Percentiles rank a stretch among this genome's conserved stretches.
Conservation (phyloP, 2,329 filamentous ascomycete genomes). For the Aaosphaeria pasadenensis region DNA sequence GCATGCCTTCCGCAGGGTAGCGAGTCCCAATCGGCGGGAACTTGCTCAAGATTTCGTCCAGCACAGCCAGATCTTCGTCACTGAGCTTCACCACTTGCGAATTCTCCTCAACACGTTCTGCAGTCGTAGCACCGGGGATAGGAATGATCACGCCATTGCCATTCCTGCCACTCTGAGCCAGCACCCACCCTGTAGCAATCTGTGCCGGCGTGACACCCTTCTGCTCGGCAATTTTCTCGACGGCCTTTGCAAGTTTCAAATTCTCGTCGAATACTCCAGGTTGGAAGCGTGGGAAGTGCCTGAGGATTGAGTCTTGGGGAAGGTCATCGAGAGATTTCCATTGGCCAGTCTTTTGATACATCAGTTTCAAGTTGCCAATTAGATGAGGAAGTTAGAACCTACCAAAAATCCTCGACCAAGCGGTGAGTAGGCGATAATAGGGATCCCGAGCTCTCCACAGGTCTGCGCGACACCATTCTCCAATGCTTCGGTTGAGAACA, state of each 20-base stretch:
- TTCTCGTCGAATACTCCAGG: slow-evolving; percentile 64
- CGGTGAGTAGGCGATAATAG: slow-evolving; percentile 68
- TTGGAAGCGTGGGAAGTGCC: slow-evolving; percentile 58
- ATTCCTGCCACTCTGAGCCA: slow-evolving; percentile 48
- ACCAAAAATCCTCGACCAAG: slow-evolving; percentile 59
- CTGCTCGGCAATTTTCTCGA: slow-evolving; percentile 57
- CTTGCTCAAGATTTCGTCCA: slow-evolving; percentile 51
- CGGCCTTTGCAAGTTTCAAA: slow-evolving; percentile 57
- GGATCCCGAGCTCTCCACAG: slow-evolving; percentile 63
- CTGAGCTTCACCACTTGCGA: slow-evolving; percentile 52
- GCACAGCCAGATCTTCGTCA: slow-evolving; percentile 49
- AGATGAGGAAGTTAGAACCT: slow-evolving; percentile 52
- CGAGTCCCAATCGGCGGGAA: slow-evolving; percentile 42
- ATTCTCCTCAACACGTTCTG: slow-evolving; percentile 61
- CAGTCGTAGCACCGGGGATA: slow-evolving; percentile 63
- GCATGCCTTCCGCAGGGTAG: slow-evolving; percentile 24
- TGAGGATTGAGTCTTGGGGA: slow-evolving; percentile 53
- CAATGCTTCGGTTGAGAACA: slow-evolving; percentile 57
- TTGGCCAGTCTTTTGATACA: slow-evolving; percentile 31
- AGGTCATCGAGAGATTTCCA: slow-evolving; percentile 56
- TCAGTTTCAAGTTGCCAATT: slow-evolving; percentile 36
- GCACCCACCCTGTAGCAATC: slow-evolving; percentile 64
- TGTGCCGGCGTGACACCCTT: slow-evolving; percentile 62
- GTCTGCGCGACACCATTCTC: slow-evolving; percentile 56
- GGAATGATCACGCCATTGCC: slow-evolving; percentile 61